A percentile compares a stretch with the other conserved stretches of the same genome.
phyloP scores from a whole-genome alignment of 2,329 filamentous ascomycete genomes.

The Fusarium brevicatenulatum region DNA sequence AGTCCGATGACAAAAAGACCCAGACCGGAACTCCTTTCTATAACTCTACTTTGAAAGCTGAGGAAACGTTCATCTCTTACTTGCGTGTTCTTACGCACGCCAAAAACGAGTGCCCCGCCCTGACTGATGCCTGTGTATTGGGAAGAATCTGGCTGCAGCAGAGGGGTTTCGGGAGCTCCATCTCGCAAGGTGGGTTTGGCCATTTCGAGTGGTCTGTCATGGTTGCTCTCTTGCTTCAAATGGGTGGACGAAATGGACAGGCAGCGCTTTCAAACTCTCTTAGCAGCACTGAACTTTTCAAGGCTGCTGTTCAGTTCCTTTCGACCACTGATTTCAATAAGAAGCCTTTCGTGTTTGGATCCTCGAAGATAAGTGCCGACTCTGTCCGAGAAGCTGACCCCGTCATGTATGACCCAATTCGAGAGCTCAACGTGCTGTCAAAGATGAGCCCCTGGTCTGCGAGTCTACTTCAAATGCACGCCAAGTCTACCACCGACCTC shows the following conservation, averaged over 20 bases:
- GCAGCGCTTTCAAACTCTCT: conserved; percentile 81
- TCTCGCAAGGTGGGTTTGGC: conserved; percentile 87
- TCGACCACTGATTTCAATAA: conserved; percentile 76
- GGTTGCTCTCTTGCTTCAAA: conserved; percentile 81
- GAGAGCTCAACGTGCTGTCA: conserved; percentile 83
- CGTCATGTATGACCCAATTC: conserved; percentile 79
- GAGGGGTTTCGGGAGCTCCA: conserved; percentile 76
- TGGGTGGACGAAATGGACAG: conserved; percentile 77
- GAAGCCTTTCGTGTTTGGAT: conserved; percentile 67
- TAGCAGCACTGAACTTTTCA: conserved; percentile 94
- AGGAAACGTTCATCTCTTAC: conserved; percentile 78
- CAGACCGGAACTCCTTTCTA: conserved; percentile 79
- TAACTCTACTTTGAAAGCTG: conserved; percentile 84
- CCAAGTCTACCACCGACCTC: conserved; percentile 76
- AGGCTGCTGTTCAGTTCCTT: conserved; percentile 89
- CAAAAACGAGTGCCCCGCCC: conserved; percentile 75
- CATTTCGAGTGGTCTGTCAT: conserved; percentile 91
- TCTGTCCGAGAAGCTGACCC: conserved; percentile 63
- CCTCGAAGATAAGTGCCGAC: conserved; percentile 47
- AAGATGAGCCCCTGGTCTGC: conserved; percentile 94
- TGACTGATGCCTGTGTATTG: conserved; percentile 84
- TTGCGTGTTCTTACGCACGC: conserved; percentile 79
- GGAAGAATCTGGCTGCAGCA: conserved; percentile 91
- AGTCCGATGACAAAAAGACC: conserved; percentile 55
- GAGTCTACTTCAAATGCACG: conserved; percentile 75